Evolutionary conservation across 306 rosid species (phyloP).

Genomic region (Trichosanthes cucumerina): DNA sequence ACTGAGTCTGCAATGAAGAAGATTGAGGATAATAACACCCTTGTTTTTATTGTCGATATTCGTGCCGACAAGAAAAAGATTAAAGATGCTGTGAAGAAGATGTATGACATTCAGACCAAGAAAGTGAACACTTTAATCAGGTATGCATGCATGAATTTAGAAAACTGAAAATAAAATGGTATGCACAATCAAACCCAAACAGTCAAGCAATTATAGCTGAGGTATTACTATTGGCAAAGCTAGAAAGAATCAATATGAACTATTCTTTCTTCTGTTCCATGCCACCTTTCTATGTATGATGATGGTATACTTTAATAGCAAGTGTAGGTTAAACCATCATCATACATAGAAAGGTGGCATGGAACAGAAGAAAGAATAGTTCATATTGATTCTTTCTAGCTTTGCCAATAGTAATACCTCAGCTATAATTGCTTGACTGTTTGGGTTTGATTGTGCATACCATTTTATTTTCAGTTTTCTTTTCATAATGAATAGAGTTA

Average conservation of each 20-base stretch:
- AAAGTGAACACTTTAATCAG: slow-evolving; percentile 9
- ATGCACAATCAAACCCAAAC: background rate
- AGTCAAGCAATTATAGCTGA: background rate
- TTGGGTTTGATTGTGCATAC: background rate
- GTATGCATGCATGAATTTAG: background rate
- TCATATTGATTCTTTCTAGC: background rate
- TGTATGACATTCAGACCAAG: slow-evolving; percentile 6
- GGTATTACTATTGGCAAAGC: background rate
- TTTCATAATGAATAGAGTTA: background rate
- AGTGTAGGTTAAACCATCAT: no score
- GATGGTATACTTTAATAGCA: no score
- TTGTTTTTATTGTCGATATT: background rate
- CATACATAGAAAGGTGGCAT: background rate
- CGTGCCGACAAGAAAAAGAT: slow-evolving; percentile 9
- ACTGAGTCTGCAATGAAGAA: slow-evolving; percentile 10
- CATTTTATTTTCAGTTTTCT: background rate
- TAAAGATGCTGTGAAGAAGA: slow-evolving; percentile 4
- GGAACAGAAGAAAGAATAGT: background rate
- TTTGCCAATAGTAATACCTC: background rate
- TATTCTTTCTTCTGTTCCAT: background rate
- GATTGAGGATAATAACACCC: slow-evolving; percentile 12
- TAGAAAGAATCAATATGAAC: background rate
- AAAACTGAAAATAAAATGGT: background rate
- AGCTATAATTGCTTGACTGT: background rate
- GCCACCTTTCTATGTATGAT: background rate